Conservation (phyloP, 2,329 filamentous ascomycete species). For the Arachnomyces sp. region DNA sequence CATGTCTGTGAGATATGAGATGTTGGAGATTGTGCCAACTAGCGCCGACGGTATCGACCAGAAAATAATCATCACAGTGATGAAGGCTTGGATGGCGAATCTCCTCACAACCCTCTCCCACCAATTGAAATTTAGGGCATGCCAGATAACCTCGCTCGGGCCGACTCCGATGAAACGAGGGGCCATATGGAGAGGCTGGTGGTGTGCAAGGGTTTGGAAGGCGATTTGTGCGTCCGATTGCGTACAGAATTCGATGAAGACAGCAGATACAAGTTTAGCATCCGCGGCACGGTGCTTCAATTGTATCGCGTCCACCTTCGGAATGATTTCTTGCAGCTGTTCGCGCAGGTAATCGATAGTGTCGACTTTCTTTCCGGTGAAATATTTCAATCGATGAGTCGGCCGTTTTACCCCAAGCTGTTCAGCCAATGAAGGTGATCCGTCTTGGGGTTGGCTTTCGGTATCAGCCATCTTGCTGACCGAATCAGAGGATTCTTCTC, state of each 20-base stretch:
- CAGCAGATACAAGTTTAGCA: constrained; percentile 59
- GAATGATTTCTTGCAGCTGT: constrained; percentile 63
- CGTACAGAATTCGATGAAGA: constrained; percentile 81
- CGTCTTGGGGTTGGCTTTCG: constrained; percentile 22
- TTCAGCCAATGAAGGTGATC: constrained; percentile 21
- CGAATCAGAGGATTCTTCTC: constrained; percentile 20
- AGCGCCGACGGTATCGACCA: constrained; percentile 70
- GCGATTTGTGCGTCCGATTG: constrained; percentile 80
- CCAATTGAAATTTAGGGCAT: constrained; percentile 70
- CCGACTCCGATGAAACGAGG: constrained; percentile 78
- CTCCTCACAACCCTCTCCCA: constrained; percentile 70
- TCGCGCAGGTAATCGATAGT: constrained; percentile 78
- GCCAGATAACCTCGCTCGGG: constrained; percentile 84
- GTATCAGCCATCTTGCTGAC: constrained; percentile 12
- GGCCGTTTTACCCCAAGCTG: constrained; percentile 51
- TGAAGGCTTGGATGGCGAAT: constrained; percentile 59
- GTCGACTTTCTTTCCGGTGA: constrained; percentile 77
- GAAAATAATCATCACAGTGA: constrained; percentile 74
- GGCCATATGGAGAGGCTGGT: constrained; percentile 77
- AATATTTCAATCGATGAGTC: constrained; percentile 57
- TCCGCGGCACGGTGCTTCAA: constrained; percentile 55
- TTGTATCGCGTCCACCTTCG: constrained; percentile 60
- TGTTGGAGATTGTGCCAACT: constrained; percentile 80
- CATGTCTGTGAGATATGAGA: constrained; percentile 53
- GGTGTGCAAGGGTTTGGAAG: constrained; percentile 74